A percentile compares a stretch with the other conserved stretches of the same genome.
These are phyloP conservation scores for Pichia cactophila DNA, from an alignment of 1,139 yeast species.

Conservation along the genomic window DNA sequence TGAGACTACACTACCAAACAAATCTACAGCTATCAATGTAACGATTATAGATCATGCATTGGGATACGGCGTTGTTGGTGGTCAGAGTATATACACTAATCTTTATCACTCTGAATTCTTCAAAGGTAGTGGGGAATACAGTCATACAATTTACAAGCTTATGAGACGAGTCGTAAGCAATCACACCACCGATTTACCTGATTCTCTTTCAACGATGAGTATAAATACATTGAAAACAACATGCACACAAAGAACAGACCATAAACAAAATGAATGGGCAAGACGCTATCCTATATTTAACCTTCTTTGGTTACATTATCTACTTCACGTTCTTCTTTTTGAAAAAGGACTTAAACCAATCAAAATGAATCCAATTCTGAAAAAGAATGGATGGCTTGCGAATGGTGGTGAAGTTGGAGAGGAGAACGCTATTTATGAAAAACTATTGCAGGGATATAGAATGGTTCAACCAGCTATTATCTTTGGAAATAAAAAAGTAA, in stretches of 20 bases:
- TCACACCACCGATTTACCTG: background rate
- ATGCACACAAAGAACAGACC: constrained; percentile 18
- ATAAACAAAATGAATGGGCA: constrained; percentile 29
- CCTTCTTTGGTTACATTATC: constrained; percentile 42
- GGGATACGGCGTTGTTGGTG: constrained; percentile 36
- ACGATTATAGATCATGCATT: constrained; percentile 53
- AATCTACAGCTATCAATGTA: constrained; percentile 27
- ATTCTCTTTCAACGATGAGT: constrained; percentile 5
- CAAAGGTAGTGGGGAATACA: constrained; percentile 27
- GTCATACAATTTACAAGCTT: constrained; percentile 24
- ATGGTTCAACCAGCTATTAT: constrained; percentile 28
- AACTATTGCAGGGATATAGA: constrained; percentile 25
- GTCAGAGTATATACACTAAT: constrained; percentile 32
- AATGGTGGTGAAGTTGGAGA: constrained; percentile 15
- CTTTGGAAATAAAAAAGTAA: constrained; percentile 21
- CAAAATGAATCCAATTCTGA: constrained; percentile 22
- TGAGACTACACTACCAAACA: constrained; percentile 1
- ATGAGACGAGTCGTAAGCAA: constrained; percentile 21
- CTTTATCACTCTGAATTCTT: constrained; percentile 30
- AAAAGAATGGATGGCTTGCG: constrained; percentile 10
- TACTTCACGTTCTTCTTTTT: constrained; percentile 35
- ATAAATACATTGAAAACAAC: constrained; percentile 5
- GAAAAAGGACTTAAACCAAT: constrained; percentile 29
- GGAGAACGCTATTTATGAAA: constrained; percentile 21
- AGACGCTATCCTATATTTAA: constrained; percentile 37